Evolutionary conservation across 1,284 basidiomycete genomes (phyloP), one percentile per base, ranked within the genome.

Genomic region (Neotropicomus parvogracilis): DNA sequence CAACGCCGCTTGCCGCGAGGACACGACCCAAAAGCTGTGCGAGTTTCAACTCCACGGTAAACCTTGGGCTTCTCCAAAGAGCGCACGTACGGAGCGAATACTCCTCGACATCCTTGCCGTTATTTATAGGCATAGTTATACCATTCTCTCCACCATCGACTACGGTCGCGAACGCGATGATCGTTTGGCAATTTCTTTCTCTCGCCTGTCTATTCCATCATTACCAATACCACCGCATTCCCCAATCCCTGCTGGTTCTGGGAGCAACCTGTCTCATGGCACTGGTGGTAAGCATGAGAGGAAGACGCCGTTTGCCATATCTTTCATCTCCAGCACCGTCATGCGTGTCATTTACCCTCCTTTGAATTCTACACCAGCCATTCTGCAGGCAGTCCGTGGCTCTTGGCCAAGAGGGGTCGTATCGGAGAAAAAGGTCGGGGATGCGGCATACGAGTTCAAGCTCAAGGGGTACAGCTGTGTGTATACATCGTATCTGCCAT

Each of bases 321-420:
- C 86, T 7, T 89, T 89, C 60, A 60, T 79, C 13, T 86, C 83
- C 27, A 72, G 77, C 31, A 87, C 79, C 6, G 57, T 77, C 40
- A 73, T 89, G 64, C 81, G 84, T 41, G 87, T 88, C 44, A 80
- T 89, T 44, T 74, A 78, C 21, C 85, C 86, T 20, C 86, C 86
- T 19, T 72, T 88, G 24, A 77, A 83, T 54, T 77, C 79, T 31
- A 89, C 86, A 7, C 86, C 86, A 13, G 87, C 85, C 46, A 87
- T 89, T 48, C 72, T 89, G 17, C 81, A 85, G 60, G 82, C 85
- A n/a, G 85, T 88, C 13, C 76, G 87, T 50, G 75, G 73, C 10
- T 78, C 87, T 16, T 89, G 86, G 87, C 86, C 87, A 16, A 75
- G 85, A 55, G 87, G 86, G 17, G 83, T 88, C 12, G 77, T 83